Evolutionary conservation across 2,329 filamentous ascomycete species (phyloP), one percentile per base, ranked within the genome.

Genomic region (Leptographium lundbergii): DNA sequence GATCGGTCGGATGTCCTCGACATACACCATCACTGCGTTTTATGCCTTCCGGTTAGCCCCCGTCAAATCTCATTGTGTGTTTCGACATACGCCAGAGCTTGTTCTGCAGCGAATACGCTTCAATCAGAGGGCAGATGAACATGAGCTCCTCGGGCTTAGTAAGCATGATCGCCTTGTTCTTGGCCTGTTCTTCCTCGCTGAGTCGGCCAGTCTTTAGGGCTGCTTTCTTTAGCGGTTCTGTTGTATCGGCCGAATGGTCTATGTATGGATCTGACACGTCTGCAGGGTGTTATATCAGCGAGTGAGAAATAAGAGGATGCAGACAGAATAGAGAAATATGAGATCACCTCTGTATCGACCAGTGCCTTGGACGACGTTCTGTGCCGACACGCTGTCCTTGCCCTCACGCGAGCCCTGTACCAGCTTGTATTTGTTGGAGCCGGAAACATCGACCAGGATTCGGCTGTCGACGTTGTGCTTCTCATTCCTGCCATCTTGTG

Each of bases 81-180:
- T 22, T n/a, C 9, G 27, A 70, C 72, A 67, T 62, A 73, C 73
- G 62, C 76, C 75, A 78, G 5, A 70, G 56, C 66, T 76, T 76
- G 60, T 74, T 76, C 66, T 76, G 76, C 56, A 77, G 66, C 0
- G 75, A 71, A 58, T 74, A 79, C 0, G 75, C 77, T 7, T 73
- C 67, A 42, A 77, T 65, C 47, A 74, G 59, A 6, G 72, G 74
- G 0, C 70, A 70, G 60, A 77, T 70, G 57, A 71, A 77, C 56
- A 71, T 70, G 6, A 78, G 66, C 17, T 75, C 68, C 0, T 73
- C 66, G 27, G 71, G 67, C 25, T 66, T 65, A 14, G 63, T 63
- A 1, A 77, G 65, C 69, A 78, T 74, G 25, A 69, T 65, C 1
- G 67, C 61, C 61, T 69, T 73, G 65, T 77, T 77, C 59, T 66